Base-by-base conservation (phyloP, 257 asterid species). In the Solanum pimpinellifolium region DNA sequence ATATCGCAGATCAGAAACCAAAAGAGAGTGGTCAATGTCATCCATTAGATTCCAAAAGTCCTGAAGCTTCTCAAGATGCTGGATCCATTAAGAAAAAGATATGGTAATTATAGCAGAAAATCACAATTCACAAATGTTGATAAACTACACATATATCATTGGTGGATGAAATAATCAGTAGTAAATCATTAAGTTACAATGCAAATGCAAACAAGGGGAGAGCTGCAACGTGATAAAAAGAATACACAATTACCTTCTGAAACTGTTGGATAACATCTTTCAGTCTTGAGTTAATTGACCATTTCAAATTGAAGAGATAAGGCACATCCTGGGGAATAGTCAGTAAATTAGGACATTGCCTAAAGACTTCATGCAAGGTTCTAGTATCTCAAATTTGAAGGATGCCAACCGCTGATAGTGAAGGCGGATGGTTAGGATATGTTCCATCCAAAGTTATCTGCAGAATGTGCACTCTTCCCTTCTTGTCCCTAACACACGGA, bases 21-120 rank as follows among this genome's bases (percentile, higher is more conserved):
- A 89, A 85, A 88, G 90, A 87, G 91, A 91, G 89, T 31, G 91
- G 87, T 94, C 98, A 84, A 95, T 94, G 70, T 93, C 94, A 88
- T 93, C 95, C 89, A 94, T 68, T 59, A 91, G 89, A 65, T 92
- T 93, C 98, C 98, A 94, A 87, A 94, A 93, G 11, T 89, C 92
- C 86, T 94, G 97, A 90, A 94, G 94, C 91, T 90, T 91, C 83
- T 90, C 91, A 77, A 95, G 88, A 88, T 94, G 98, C 98, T 95
- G 89, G 12, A 74, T 60, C 86, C 41, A 85, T 85, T 44, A 87
- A 68, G n/a, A 84, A 59, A 41, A 73, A 27, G 11, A 77, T 31
- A 25, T 25, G n/a, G 66, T 46, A 25, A 27, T 9, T 78, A 46
- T 8, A 78, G 23, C 66, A 78, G 42, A 78, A 42, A 42, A 66